Conservation (phyloP, 2,329 filamentous ascomycete species). For the Rhynchosporium secalis region DNA sequence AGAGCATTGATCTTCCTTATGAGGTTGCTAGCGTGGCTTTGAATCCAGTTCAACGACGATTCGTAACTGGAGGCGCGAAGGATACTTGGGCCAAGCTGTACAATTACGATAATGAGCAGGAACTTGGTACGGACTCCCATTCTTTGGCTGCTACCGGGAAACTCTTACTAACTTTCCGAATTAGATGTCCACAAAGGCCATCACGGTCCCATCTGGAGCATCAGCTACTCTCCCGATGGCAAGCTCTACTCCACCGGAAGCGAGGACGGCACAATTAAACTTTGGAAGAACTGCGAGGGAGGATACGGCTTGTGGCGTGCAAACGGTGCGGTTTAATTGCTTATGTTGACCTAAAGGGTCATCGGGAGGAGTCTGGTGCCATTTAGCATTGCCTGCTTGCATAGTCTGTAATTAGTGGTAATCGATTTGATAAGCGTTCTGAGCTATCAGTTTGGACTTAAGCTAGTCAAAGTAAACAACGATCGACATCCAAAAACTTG, state of each 20-base stretch:
- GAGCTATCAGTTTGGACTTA: too few relatives aligned
- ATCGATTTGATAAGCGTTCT: too few relatives aligned
- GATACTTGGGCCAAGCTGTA: conserved; percentile 98
- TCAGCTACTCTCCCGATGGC: conserved; percentile 90
- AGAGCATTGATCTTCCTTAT: conserved; percentile 76
- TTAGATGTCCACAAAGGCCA: conserved; percentile 92
- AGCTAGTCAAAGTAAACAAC: too few relatives aligned
- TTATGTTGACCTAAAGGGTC: background rate
- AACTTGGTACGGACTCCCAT: conserved; percentile 60
- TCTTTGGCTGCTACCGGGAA: background rate
- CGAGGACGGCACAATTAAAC: conserved; percentile 95
- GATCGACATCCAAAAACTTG: too few relatives aligned
- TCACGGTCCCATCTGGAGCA: conserved; percentile 95
- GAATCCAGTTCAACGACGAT: conserved; percentile 75
- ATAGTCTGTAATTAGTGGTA: too few relatives aligned
- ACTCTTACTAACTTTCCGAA: conserved; percentile 24
- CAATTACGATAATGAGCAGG: conserved; percentile 78
- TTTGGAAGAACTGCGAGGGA: conserved; percentile 73
- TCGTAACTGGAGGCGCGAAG: conserved; percentile 86
- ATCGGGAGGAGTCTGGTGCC: too few relatives aligned
- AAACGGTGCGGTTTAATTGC: conserved; percentile 28
- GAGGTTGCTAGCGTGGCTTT: conserved; percentile 90
- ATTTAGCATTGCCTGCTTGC: too few relatives aligned
- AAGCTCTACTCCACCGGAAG: conserved; percentile 96
- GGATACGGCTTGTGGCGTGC: conserved; percentile 61